phyloP scores from a whole-genome alignment of 2,329 filamentous ascomycete genomes.

The Colletotrichum sp. region DNA sequence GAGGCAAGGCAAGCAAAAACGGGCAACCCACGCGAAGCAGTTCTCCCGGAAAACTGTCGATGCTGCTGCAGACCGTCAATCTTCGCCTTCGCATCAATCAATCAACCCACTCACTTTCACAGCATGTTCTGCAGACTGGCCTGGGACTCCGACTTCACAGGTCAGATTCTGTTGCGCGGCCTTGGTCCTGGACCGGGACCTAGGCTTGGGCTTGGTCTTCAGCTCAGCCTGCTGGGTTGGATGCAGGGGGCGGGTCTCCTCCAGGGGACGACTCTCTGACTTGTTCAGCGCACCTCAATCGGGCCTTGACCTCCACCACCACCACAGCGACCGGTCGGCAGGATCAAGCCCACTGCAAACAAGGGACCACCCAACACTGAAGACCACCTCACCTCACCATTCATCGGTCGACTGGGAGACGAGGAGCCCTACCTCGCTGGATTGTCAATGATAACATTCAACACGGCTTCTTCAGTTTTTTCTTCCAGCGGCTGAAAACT shows the following conservation, averaged over 20 bases:
- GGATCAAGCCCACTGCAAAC: slow-evolving; percentile 18
- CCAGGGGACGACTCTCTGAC: slow-evolving; percentile 12
- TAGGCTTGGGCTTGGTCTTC: not conserved
- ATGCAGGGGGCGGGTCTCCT: slow-evolving; percentile 2
- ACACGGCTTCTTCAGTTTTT: not conserved
- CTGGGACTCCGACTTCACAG: not conserved
- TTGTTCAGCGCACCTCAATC: not conserved
- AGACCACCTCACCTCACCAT: slow-evolving; percentile 7
- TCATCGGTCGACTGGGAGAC: slow-evolving; percentile 9
- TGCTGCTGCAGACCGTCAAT: slow-evolving; percentile 8
- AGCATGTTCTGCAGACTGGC: not conserved
- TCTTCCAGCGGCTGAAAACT: not conserved
- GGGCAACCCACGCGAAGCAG: not conserved
- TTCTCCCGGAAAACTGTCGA: slow-evolving; percentile 5
- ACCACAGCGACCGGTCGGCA: slow-evolving; percentile 7
- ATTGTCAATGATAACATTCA: not conserved
- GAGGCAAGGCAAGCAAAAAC: not conserved
- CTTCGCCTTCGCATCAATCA: slow-evolving; percentile 12
- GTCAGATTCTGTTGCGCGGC: not conserved
- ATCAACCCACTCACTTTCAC: not conserved
- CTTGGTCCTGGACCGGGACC: not conserved
- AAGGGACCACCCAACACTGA: slow-evolving; percentile 21
- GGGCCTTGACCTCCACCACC: slow-evolving; percentile 4
- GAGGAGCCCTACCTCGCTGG: not conserved
- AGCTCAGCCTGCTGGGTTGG: not conserved